Percentiles rank a stretch among this genome's conserved stretches.
These are phyloP conservation scores for Avena atlantica DNA, from an alignment of 176 grass and related monocot genomes.

Conservation along the genomic window DNA sequence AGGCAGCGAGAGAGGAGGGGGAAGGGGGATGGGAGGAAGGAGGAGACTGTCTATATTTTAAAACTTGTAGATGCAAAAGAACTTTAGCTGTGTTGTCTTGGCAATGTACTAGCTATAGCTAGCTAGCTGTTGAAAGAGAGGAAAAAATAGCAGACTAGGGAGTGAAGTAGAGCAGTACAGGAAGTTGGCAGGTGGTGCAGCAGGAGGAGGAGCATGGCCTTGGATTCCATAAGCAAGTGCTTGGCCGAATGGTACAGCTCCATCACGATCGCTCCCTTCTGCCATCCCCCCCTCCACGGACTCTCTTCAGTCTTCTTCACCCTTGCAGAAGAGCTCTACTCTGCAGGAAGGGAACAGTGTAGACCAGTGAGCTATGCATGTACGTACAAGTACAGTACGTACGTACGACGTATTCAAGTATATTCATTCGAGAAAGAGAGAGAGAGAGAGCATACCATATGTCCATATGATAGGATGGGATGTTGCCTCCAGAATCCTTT, in stretches of 20 bases:
- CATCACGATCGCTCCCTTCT: conserved; percentile 49
- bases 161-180: conserved; percentile 55
- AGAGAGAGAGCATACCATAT: too few relatives aligned
- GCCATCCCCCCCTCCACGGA: conserved; percentile 48
- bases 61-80: conserved; percentile 42
- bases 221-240: conserved; percentile 56
- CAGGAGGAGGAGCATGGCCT: conserved; percentile 45
- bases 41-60: conserved; percentile 51
- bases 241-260: conserved; percentile 43
- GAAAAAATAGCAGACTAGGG: conserved; percentile 27
- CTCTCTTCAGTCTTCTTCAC: conserved; percentile 41
- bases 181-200: conserved; percentile 54
- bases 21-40: not conserved
- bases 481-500: conserved; percentile 29
- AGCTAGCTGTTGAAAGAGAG: conserved; percentile 32
- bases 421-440: conserved; percentile 3
- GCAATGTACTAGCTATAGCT: conserved; percentile 37
- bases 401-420: conserved; percentile 21
- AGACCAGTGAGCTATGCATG: conserved; percentile 31
- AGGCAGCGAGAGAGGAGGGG: not conserved
- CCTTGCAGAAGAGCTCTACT: conserved; percentile 36
- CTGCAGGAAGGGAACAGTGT: conserved; percentile 19
- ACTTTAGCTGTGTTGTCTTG: conserved; percentile 46
- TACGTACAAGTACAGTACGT: conserved; percentile 5
- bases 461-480: conserved; percentile 32